Evolutionary conservation across 208 protist genomes (phyloP), one percentile per base, ranked within the genome.

Genomic region (Acanthamoeba castellanii): DNA sequence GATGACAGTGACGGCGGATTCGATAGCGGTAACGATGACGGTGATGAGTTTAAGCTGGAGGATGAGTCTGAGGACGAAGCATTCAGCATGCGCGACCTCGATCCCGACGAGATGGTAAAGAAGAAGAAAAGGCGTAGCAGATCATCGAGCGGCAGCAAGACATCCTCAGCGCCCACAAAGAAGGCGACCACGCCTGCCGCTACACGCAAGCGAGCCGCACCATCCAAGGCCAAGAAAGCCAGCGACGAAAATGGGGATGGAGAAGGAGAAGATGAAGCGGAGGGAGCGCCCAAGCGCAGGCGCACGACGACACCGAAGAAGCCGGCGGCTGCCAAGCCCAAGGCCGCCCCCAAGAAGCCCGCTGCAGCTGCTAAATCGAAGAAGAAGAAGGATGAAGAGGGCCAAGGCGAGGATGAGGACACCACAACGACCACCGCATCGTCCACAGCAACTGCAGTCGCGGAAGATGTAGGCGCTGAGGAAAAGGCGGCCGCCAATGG

Each of bases 21-120:
- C 20, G 7, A 34, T 16, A 32, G 47, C 30, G 37, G 20, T 18
- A 18, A 59, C 11, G 50, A 59, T 34, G 78, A 50, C n/a, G 78
- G n/a, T 0, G 78, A 88, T 30, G 78, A 88, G 22, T 88, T 88
- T 13, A 59, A 61, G 37, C 37, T 59, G 78, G 78, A 88, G 11
- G 37, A 50, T 25, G 78, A 88, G 37, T 50, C 37, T 20, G 78
- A 88, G 78, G 78, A 88, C 37, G 78, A 88, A 37, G 22, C 32
- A 18, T 88, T 88, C 47, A 50, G 78, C 78, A 88, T 88, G 78
- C 47, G 50, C 37, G 78, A 88, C 78, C 50, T 50, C 78, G 78
- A 88, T 50, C n/a, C 20, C 16, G 78, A 88, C 78, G 78, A 88
- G 22, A 22, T 88, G 18, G 78, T 88, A 0, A 88, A 88, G 37